phyloP scores from a whole-genome alignment of 371 early-diverging fungal genomes.

The Blakeslea trispora region DNA sequence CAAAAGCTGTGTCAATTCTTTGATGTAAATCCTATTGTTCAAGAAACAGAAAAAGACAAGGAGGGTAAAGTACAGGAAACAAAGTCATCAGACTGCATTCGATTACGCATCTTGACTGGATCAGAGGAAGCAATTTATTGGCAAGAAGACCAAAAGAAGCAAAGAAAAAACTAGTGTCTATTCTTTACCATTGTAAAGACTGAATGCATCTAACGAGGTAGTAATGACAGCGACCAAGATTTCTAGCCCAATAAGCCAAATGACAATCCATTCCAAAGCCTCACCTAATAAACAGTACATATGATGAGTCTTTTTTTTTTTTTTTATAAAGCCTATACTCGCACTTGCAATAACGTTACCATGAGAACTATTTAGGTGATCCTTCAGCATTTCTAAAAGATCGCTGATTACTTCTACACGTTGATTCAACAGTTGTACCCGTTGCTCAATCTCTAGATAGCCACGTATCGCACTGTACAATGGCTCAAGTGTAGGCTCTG shows the following conservation, averaged over 20 bases:
- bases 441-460: slow-evolving; percentile 83
- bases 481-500: slow-evolving; percentile 80
- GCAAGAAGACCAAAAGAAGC: slow-evolving; percentile 23
- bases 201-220: slow-evolving; percentile 73
- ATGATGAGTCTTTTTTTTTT: too few species aligned
- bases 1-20: slow-evolving; percentile 30
- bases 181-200: slow-evolving; percentile 61
- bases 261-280: slow-evolving; percentile 84
- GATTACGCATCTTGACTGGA: slow-evolving; percentile 23
- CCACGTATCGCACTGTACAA: slow-evolving; percentile 78
- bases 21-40: slow-evolving; percentile 18
- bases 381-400: slow-evolving; percentile 84
- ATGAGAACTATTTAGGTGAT: slow-evolving; percentile 74
- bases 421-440: slow-evolving; percentile 64
- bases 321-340: too few species aligned
- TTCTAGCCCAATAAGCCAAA: slow-evolving; percentile 79
- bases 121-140: slow-evolving; percentile 33
- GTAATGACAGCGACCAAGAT: slow-evolving; percentile 81
- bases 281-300: too few species aligned
- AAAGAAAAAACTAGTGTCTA: background rate
- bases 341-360: too few species aligned
- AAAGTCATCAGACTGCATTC: slow-evolving; percentile 2
- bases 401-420: slow-evolving; percentile 71
- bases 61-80: slow-evolving; percentile 16
- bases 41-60: slow-evolving; percentile 29